Conservation (phyloP, 805 yeast species). For the Kodamaea sagamina region DNA sequence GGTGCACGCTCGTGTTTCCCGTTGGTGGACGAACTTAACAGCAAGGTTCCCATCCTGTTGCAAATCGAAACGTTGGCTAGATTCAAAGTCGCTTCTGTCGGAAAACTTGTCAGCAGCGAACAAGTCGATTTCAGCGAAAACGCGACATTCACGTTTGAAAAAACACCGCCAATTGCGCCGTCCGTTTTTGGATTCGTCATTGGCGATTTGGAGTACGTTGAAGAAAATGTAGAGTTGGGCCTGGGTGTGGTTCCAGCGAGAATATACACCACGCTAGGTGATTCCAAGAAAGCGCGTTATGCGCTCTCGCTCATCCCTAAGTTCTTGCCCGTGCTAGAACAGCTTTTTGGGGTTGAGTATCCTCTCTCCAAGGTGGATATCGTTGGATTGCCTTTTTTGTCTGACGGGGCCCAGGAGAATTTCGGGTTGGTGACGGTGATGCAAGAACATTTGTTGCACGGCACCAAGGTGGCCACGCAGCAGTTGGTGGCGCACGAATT, state of each 20-base stretch:
- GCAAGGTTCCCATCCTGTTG: constrained; percentile 54
- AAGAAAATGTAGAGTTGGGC: constrained; percentile 19
- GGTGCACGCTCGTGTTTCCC: constrained; percentile 68
- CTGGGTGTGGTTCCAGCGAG: constrained; percentile 22
- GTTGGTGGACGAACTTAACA: constrained; percentile 63
- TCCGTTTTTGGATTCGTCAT: constrained; percentile 68
- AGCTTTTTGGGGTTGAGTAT: constrained; percentile 45
- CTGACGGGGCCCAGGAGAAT: constrained; percentile 82
- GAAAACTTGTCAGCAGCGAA: constrained; percentile 29
- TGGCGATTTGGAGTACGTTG: constrained; percentile 65
- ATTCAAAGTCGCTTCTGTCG: constrained; percentile 56
- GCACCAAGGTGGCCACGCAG: constrained; percentile 33
- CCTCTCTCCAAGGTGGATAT: constrained; percentile 70
- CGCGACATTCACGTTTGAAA: constrained; percentile 43
- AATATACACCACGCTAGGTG: constrained; percentile 58
- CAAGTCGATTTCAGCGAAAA: constrained; percentile 25
- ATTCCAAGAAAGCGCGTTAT: constrained; percentile 46
- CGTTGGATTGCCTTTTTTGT: constrained; percentile 66
- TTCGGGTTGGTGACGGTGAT: constrained; percentile 68
- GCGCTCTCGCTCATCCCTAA: constrained; percentile 51
- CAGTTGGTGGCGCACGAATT: constrained; percentile 71
- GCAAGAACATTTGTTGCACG: constrained; percentile 43
- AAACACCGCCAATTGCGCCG: constrained; percentile 60
- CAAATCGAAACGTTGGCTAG: constrained; percentile 45
- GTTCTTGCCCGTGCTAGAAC: constrained; percentile 50